A percentile compares a stretch with the other conserved stretches of the same genome.
Conservation (phyloP, 129 eudicot genomes). For the Escallonia rubra region DNA sequence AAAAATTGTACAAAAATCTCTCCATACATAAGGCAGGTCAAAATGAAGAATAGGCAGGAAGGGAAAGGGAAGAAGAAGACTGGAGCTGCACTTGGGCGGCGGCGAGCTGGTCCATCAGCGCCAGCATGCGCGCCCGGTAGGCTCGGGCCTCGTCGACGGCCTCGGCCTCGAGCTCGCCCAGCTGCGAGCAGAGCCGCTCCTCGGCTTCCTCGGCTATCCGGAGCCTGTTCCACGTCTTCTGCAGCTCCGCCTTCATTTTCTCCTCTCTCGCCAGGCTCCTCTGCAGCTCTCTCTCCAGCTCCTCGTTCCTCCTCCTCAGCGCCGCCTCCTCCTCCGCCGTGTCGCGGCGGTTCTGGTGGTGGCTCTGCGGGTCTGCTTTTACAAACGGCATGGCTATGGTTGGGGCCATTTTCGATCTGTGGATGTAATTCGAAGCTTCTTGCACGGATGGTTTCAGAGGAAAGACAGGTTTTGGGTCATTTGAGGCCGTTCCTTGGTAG, state of each 20-base stretch:
- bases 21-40: background rate
- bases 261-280: slow-evolving; percentile 55
- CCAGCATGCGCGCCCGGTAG: slow-evolving; percentile 25
- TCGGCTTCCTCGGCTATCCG: slow-evolving; percentile 78
- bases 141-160: slow-evolving; percentile 60
- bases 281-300: slow-evolving; percentile 50
- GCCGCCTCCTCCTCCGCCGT: slow-evolving; percentile 11
- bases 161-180: slow-evolving; percentile 78
- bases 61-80: slow-evolving; percentile 15
- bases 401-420: slow-evolving; percentile 19
- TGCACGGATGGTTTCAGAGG: background rate
- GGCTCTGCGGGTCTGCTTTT: background rate
- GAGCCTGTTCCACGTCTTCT: slow-evolving; percentile 22
- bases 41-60: background rate
- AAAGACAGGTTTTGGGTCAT: too few relatives aligned
- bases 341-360: background rate
- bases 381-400: slow-evolving; percentile 16
- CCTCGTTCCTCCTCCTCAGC: slow-evolving; percentile 47
- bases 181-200: slow-evolving; percentile 74
- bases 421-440: too few relatives aligned
- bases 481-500: background rate
- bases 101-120: slow-evolving; percentile 53
- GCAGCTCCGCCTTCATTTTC: slow-evolving; percentile 51
- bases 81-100: slow-evolving; percentile 41
- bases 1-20: too few relatives aligned